phyloP scores from a whole-genome alignment of 2,329 filamentous ascomycete species.

The Nemania sp. region DNA sequence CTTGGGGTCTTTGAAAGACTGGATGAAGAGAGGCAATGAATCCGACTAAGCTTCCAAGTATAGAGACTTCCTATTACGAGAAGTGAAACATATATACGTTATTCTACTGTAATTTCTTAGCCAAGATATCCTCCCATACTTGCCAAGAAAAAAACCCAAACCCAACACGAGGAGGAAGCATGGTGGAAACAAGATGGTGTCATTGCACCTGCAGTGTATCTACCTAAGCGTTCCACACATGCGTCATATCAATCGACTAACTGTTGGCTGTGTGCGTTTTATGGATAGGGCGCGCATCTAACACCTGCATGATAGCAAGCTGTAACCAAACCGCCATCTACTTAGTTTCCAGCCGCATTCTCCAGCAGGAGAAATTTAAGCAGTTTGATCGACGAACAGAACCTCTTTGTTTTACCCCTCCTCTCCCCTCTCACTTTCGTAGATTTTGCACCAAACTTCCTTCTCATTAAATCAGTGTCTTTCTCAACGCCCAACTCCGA shows the following conservation, averaged over 20 bases:
- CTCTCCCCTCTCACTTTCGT: neutral
- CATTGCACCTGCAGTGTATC: neutral
- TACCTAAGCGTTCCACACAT: slow-evolving; percentile 22
- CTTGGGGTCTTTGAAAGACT: neutral
- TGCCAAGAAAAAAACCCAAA: neutral
- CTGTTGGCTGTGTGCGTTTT: neutral
- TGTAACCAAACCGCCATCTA: slow-evolving; percentile 2
- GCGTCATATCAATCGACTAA: slow-evolving; percentile 21
- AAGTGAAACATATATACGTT: neutral
- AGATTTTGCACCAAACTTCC: slow-evolving; percentile 1
- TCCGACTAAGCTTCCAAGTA: neutral
- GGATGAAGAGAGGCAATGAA: neutral
- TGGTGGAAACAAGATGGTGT: slow-evolving; percentile 9
- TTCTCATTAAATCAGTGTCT: neutral
- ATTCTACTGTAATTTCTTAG: neutral
- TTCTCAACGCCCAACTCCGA: neutral
- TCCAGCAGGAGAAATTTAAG: slow-evolving; percentile 2
- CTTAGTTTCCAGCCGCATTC: slow-evolving; percentile 2
- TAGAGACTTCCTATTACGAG: neutral
- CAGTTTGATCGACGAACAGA: slow-evolving; percentile 4
- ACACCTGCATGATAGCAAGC: slow-evolving; percentile 10
- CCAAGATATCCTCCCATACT: neutral
- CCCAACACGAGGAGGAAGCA: neutral
- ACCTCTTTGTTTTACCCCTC: slow-evolving; percentile 9
- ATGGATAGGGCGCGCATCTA: slow-evolving; percentile 8